A percentile compares a stretch with the other conserved stretches of the same genome.
Evolutionary conservation across 2,329 filamentous ascomycete species (phyloP).

Genomic region (Paracorniculantispora psalliotae): DNA sequence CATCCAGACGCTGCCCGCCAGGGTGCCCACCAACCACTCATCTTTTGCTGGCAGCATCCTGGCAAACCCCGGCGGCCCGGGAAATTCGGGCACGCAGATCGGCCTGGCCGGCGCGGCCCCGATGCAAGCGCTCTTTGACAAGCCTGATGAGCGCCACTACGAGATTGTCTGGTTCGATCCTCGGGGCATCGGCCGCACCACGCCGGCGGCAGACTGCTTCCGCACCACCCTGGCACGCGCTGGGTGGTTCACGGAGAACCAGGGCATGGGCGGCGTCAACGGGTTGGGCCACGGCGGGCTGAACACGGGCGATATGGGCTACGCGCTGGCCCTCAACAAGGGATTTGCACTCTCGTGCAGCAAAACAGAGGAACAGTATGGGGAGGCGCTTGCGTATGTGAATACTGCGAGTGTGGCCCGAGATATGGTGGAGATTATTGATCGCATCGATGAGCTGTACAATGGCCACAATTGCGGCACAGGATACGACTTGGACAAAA

Average conservation of each 20-base stretch:
- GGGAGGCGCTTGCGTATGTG: constrained; percentile 22
- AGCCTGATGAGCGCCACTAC: constrained; percentile 23
- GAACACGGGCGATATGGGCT: background rate
- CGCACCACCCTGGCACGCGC: constrained; percentile 12
- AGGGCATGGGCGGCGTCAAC: background rate
- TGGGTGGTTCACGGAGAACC: background rate
- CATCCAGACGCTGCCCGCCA: constrained; percentile 28
- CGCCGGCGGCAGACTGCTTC: constrained; percentile 29
- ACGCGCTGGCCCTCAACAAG: background rate
- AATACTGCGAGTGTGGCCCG: constrained; percentile 34
- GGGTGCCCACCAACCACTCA: constrained; percentile 24
- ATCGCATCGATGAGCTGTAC: constrained; percentile 29
- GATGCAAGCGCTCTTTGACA: constrained; percentile 22
- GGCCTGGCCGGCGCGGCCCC: constrained; percentile 16
- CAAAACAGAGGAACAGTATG: background rate
- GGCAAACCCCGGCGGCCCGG: constrained; percentile 33
- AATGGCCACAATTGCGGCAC: constrained; percentile 12
- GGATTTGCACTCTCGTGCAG: background rate
- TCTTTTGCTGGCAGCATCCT: constrained; percentile 32
- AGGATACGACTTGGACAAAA: background rate
- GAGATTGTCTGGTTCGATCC: constrained; percentile 33
- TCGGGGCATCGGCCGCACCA: constrained; percentile 27
- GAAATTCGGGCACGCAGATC: constrained; percentile 27
- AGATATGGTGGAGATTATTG: constrained; percentile 40
- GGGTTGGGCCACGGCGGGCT: background rate